Conservation (phyloP, 129 eudicot species). For the Ambrosia artemisiifolia region DNA sequence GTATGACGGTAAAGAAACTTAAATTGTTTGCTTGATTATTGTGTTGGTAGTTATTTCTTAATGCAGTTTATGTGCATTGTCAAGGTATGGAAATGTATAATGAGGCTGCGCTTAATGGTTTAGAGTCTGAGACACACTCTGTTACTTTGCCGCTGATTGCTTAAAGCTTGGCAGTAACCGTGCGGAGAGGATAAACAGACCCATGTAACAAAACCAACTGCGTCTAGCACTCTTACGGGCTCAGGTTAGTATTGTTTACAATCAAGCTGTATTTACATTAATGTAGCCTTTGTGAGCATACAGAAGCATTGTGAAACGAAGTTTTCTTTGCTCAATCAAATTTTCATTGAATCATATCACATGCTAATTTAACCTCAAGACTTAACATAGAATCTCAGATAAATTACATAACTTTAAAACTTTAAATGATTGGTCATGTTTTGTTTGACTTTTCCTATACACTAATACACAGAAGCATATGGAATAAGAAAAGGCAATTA, state of each 20-base stretch:
- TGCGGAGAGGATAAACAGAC: neutral
- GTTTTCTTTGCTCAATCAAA: neutral
- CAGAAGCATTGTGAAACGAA: neutral
- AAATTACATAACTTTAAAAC: too few species aligned
- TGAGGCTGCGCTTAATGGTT: neutral
- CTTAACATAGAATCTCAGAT: neutral
- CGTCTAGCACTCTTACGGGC: neutral
- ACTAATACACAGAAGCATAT: too few species aligned
- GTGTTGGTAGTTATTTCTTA: neutral
- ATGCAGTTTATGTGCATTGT: neutral
- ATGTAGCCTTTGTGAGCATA: slow-evolving; percentile 15
- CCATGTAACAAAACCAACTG: slow-evolving; percentile 4
- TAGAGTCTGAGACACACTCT: too few species aligned
- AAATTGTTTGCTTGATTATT: neutral
- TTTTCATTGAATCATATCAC: neutral
- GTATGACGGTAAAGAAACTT: neutral
- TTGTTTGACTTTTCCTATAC: too few species aligned
- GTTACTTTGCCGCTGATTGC: too few species aligned
- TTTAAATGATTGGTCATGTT: too few species aligned
- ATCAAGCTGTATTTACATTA: neutral
- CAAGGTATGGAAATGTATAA: too few species aligned
- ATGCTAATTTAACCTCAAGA: neutral
- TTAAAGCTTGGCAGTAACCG: neutral
- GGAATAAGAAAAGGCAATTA: too few species aligned
- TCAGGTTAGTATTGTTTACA: slow-evolving; percentile 10